A percentile compares a stretch with the other conserved stretches of the same genome.
These are phyloP conservation scores for Geranium incanum DNA, from an alignment of 441 rosid genomes.

Conservation along the genomic window DNA sequence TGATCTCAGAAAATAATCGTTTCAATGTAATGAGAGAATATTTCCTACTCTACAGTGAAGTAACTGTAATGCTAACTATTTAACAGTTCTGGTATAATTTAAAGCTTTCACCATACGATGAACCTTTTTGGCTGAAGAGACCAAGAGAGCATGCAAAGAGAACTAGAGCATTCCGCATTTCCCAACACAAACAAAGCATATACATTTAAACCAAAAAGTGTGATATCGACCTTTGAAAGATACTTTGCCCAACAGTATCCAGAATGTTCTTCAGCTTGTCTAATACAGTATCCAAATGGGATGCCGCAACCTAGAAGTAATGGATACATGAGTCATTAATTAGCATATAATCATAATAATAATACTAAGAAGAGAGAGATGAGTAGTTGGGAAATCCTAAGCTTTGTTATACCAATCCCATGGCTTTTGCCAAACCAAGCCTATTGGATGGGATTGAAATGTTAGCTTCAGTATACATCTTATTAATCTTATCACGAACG, in stretches of 20 bases:
- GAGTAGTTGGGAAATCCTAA: conserved; percentile 13
- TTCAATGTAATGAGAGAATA: not conserved
- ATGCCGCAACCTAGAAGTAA: conserved; percentile 82
- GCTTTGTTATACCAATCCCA: conserved; percentile 73
- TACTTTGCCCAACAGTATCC: conserved; percentile 76
- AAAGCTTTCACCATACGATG: not conserved
- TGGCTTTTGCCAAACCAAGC: conserved; percentile 98
- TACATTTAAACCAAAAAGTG: not conserved
- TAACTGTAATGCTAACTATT: not conserved
- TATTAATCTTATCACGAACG: conserved; percentile 81
- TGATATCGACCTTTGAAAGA: conserved; percentile 66
- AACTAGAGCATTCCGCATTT: conserved; percentile 2
- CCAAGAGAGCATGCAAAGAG: not conserved
- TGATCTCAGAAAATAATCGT: not conserved
- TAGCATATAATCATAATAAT: not conserved
- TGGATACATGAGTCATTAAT: conserved; percentile 20
- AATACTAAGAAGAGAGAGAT: conserved; percentile 5
- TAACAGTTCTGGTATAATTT: not conserved
- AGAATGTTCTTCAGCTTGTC: conserved; percentile 88
- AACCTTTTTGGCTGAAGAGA: conserved; percentile 5
- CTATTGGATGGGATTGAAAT: conserved; percentile 82
- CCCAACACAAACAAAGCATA: not conserved
- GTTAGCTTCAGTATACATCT: conserved; percentile 88
- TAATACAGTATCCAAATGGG: conserved; percentile 91
- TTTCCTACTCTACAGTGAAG: not conserved